These are phyloP conservation scores for Cetradonia linearis DNA, from an alignment of 495 filamentous ascomycete species.

Conservation along the genomic window DNA sequence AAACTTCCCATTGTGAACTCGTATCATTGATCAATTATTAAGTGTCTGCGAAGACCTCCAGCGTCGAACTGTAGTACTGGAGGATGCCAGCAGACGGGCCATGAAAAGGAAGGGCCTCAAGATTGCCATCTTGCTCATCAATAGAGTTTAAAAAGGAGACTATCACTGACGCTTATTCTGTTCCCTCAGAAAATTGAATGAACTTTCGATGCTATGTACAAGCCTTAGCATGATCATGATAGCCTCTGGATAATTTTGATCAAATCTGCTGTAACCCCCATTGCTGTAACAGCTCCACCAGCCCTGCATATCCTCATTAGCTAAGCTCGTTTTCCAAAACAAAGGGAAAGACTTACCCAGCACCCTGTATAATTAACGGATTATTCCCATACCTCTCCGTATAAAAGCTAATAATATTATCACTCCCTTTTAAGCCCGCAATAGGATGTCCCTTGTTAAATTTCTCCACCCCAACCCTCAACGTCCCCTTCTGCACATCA, in stretches of 20 bases:
- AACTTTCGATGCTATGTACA: background rate
- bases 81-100: too few relatives aligned
- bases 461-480: slow-evolving; percentile 84
- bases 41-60: too few relatives aligned
- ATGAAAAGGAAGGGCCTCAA: too few relatives aligned
- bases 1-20: too few relatives aligned
- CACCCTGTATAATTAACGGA: slow-evolving; percentile 87
- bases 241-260: slow-evolving; percentile 63
- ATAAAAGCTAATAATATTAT: slow-evolving; percentile 97
- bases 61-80: too few relatives aligned
- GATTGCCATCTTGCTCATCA: background rate
- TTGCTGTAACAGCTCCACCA: slow-evolving; percentile 89
- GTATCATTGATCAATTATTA: too few relatives aligned
- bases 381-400: slow-evolving; percentile 85
- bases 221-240: background rate
- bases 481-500: slow-evolving; percentile 59
- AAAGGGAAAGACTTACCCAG: slow-evolving; percentile 42
- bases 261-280: slow-evolving; percentile 86
- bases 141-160: too few relatives aligned
- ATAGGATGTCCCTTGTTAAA: slow-evolving; percentile 77
- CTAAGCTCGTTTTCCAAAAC: background rate
- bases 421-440: slow-evolving; percentile 87
- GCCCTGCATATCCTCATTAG: slow-evolving; percentile 37
- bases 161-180: too few relatives aligned
- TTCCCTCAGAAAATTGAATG: too few relatives aligned